Conservation (phyloP, 1,284 basidiomycete species). For the Omphalotus olearius region DNA sequence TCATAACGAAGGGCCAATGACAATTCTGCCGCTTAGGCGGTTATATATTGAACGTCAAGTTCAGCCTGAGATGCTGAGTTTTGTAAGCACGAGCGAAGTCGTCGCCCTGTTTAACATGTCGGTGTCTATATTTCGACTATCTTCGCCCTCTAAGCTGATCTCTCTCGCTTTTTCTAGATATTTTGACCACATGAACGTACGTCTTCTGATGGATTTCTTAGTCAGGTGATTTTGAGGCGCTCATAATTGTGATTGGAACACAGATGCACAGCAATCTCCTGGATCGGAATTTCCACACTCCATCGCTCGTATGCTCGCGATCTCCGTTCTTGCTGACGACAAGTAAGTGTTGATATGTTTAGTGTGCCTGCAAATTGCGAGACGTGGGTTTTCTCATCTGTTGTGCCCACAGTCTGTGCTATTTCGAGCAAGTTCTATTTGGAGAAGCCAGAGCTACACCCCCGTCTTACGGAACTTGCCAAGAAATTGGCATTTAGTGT, state of each 20-base stretch:
- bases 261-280: slow-evolving; percentile 74
- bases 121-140: slow-evolving; percentile 27
- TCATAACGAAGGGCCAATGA: slow-evolving; percentile 65
- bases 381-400: background rate
- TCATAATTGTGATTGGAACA: slow-evolving; percentile 8
- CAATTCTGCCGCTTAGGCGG: slow-evolving; percentile 78
- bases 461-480: slow-evolving; percentile 76
- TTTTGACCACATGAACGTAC: slow-evolving; percentile 74
- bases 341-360: slow-evolving; percentile 51
- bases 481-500: slow-evolving; percentile 92
- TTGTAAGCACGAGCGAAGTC: slow-evolving; percentile 81
- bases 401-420: slow-evolving; percentile 69
- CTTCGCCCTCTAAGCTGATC: slow-evolving; percentile 9
- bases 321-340: slow-evolving; percentile 92
- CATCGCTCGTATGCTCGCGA: slow-evolving; percentile 85
- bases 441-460: slow-evolving; percentile 79
- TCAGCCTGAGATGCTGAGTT: slow-evolving; percentile 87
- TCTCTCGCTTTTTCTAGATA: slow-evolving; percentile 43
- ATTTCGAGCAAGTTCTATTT: slow-evolving; percentile 91
- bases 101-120: slow-evolving; percentile 90
- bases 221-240: slow-evolving; percentile 4
- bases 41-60: slow-evolving; percentile 87
- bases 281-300: slow-evolving; percentile 86
- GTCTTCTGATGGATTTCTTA: slow-evolving; percentile 21
- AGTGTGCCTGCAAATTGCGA: background rate